Base-by-base conservation (phyloP, 805 yeast species). In the Starmerella stigmatis region DNA sequence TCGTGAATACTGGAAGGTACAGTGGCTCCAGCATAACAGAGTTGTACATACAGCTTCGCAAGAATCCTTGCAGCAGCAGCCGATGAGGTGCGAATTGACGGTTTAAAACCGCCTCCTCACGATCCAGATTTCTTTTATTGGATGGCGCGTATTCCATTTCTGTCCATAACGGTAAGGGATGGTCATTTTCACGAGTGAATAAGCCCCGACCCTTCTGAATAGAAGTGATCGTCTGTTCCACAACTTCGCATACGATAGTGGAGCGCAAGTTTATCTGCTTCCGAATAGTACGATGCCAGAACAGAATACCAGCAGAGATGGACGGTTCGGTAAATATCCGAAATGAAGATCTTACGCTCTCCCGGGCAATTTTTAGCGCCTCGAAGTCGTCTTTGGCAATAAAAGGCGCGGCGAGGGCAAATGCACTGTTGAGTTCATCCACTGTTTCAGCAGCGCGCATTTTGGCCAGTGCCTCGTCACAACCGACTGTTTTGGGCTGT, bases 121-220 rank as follows among this genome's bases (percentile, higher is more conserved):
- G 75, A 44, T 74, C 73, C 7, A 79, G 70, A 6, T 68, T 70
- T 36, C 68, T 67, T 53, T 76, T 79, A 63, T 81, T 79, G 37
- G 94, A 78, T 10, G 98, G 96, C 1, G 86, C 66, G 56, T 92
- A 92, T 51, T 84, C 92, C 98, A 92, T 92, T 42, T 69, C 71
- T 51, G 74, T 65, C 60, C 69, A 79, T 45, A 79, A 83, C 20
- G 89, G 79, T 45, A 70, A 66, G 0, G 55, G 57, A 6, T 75
- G 60, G 60, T 86, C 94, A 51, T 65, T 64, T 5, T 63, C 55
- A 4, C 66, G 69, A 6, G 79, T 73, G 60, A 74, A 88, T 10
- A 89, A 60, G 3, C 97, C 96, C 32, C 65, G 65, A 22, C 66
- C 65, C 25, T 69, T 64, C 28, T 73, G 70, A 35, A 86, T 74